A percentile compares a stretch with the other conserved stretches of the same genome.
Conservation (phyloP, 306 rosid genomes). For the Bauhinia variegata region DNA sequence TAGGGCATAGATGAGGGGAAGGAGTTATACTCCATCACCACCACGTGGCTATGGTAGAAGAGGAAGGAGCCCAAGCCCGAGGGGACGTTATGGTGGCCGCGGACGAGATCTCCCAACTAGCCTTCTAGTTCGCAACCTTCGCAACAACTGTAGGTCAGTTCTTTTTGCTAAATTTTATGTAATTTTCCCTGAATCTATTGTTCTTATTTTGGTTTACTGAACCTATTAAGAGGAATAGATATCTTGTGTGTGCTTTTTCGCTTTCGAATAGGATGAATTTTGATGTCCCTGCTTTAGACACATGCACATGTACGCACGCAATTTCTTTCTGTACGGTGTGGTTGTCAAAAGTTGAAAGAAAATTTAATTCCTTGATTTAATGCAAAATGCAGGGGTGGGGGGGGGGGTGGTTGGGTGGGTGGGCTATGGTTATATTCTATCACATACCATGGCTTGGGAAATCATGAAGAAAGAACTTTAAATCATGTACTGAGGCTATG, state of each 20-base stretch:
- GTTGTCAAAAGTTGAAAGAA: neutral
- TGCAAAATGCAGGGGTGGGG: neutral
- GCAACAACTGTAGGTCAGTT: slow-evolving; percentile 89
- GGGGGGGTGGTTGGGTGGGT: too few species aligned
- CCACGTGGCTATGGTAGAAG: slow-evolving; percentile 84
- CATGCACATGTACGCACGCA: too few species aligned
- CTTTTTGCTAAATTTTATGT: neutral
- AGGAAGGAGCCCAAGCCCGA: slow-evolving; percentile 92
- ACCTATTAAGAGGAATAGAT: neutral
- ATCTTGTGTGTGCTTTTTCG: neutral
- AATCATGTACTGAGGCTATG: neutral
- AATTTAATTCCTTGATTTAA: neutral
- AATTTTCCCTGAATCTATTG: neutral
- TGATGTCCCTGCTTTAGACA: too few species aligned
- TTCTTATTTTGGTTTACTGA: neutral
- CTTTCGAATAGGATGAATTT: neutral
- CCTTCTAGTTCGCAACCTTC: slow-evolving; percentile 97
- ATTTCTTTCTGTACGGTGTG: too few species aligned
- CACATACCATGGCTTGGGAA: neutral
- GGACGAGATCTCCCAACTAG: slow-evolving; percentile 90
- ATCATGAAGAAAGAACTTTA: neutral
- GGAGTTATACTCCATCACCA: slow-evolving; percentile 93
- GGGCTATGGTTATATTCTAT: neutral
- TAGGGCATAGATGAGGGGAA: slow-evolving; percentile 67
- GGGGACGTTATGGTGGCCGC: slow-evolving; percentile 81